phyloP scores from a whole-genome alignment of 2,329 filamentous ascomycete genomes.

The Magnaporthiopsis rhizophila region DNA sequence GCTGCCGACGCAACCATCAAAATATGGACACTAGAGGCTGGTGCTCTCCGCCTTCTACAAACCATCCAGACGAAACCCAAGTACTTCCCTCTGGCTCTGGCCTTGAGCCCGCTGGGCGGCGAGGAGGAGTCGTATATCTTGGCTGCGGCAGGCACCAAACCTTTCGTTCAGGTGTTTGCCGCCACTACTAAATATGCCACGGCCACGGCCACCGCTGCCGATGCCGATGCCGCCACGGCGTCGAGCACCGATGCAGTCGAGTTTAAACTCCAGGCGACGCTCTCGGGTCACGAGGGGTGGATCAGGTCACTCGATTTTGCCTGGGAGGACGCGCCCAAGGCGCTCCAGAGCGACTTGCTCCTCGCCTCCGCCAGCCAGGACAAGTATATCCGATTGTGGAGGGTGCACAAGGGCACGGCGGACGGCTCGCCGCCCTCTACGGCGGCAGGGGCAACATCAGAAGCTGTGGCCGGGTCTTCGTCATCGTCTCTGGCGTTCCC shows the following conservation, averaged over 20 bases:
- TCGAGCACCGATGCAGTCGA: constrained; percentile 18
- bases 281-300: constrained; percentile 92
- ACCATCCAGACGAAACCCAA: constrained; percentile 66
- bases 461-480: constrained; percentile 31
- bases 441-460: constrained; percentile 14
- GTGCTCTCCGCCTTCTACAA: constrained; percentile 47
- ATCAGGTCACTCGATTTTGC: constrained; percentile 78
- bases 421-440: constrained; percentile 41
- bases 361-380: constrained; percentile 94
- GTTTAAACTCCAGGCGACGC: constrained; percentile 67
- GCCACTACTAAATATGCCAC: not conserved
- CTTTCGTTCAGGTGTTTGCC: constrained; percentile 69
- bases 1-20: constrained; percentile 68
- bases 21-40: constrained; percentile 49
- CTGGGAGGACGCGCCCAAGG: constrained; percentile 39
- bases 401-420: constrained; percentile 61
- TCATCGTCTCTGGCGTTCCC: constrained; percentile 35
- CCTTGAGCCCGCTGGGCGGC: constrained; percentile 53
- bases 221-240: constrained; percentile 26
- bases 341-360: constrained; percentile 55
- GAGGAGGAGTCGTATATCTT: constrained; percentile 52
- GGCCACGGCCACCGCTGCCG: not conserved
- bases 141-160: constrained; percentile 78
- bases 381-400: constrained; percentile 93
- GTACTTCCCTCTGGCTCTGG: constrained; percentile 74